phyloP scores from a whole-genome alignment of 2,329 filamentous ascomycete genomes.

The Mariannaea sp. region DNA sequence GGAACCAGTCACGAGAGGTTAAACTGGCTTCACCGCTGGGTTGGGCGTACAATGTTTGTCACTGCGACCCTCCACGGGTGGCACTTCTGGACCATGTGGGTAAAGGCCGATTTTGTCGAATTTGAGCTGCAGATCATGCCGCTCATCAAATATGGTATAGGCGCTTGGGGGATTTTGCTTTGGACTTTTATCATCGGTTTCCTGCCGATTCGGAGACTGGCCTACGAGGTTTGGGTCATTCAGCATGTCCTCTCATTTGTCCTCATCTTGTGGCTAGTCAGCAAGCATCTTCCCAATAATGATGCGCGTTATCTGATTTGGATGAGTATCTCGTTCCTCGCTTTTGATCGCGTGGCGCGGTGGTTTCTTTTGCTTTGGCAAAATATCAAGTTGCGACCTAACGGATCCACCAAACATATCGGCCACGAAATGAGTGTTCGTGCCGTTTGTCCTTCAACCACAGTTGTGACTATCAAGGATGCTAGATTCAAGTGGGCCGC shows the following conservation, averaged over 20 bases:
- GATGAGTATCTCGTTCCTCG: conserved; percentile 66
- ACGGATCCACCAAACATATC: conserved; percentile 50
- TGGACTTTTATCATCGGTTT: conserved; percentile 70
- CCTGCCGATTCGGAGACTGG: conserved; percentile 66
- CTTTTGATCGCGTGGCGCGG: conserved; percentile 64
- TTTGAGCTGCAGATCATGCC: conserved; percentile 64
- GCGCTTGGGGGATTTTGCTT: conserved; percentile 66
- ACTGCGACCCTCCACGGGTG: conserved; percentile 72
- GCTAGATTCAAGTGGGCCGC: conserved; percentile 63
- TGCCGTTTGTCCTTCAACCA: conserved; percentile 56
- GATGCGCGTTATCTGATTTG: conserved; percentile 67
- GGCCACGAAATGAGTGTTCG: conserved; percentile 58
- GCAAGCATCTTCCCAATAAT: conserved; percentile 62
- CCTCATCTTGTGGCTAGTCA: conserved; percentile 66
- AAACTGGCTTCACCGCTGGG: conserved; percentile 77
- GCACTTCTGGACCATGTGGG: conserved; percentile 70
- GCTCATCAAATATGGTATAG: conserved; percentile 69
- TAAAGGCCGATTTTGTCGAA: conserved; percentile 61
- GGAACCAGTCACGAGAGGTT: conserved; percentile 70
- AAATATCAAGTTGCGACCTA: conserved; percentile 53
- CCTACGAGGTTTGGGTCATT: conserved; percentile 71
- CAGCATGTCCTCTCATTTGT: conserved; percentile 69
- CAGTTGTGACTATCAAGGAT: conserved; percentile 63
- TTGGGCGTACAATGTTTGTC: conserved; percentile 69
- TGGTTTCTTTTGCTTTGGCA: conserved; percentile 54